Base-by-base conservation (phyloP, 371 early-diverging fungal genomes). In the Capniomyces stellatus region DNA sequence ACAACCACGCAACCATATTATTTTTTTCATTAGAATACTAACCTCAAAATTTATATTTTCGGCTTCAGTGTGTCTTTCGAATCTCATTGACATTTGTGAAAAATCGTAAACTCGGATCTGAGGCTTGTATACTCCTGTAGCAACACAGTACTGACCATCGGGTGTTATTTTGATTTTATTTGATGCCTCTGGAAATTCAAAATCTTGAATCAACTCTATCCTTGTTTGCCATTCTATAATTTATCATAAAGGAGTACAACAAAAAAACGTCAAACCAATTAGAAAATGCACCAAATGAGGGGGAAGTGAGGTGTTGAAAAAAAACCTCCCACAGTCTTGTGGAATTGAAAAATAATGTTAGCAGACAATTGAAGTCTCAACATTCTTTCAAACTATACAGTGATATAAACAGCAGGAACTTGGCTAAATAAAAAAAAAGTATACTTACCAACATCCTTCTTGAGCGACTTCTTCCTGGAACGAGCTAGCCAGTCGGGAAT, bases 51-150 rank as follows among this genome's bases (percentile, higher is more conserved):
- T 77, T 23, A 97, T 77, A 60, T 91, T 91, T 63, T 99, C 99
- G 8, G 81, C 66, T 57, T 96, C 91, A 0, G 89, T 84, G 69
- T 98, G 95, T 44, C 99, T 82, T 58, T 98, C 97, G 64, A 98
- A 90, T 74, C 98, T 97, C 83, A 95, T 83, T 2, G 93, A 78
- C 72, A 92, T 76, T 59, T 97, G 86, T 1, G 81, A 64, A 56
- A 87, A 85, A 50, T 98, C 99, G 60, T 74, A 98, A 0, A 94
- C 90, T 52, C 93, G 81, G 63, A 98, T 83, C 62, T 92, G 94
- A 19, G 99, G 99, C 67, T 97, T 94, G 69, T 99, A 99, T 3
- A 90, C 88, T 66, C 97, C 99, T 2, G 94, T 90, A 1, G 93
- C 93, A 61, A 97, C 76, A 25, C 85, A 79, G 65, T 75, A 81